Evolutionary conservation across 2,329 filamentous ascomycete species (phyloP).

Genomic region (Clathrospora elynae): DNA sequence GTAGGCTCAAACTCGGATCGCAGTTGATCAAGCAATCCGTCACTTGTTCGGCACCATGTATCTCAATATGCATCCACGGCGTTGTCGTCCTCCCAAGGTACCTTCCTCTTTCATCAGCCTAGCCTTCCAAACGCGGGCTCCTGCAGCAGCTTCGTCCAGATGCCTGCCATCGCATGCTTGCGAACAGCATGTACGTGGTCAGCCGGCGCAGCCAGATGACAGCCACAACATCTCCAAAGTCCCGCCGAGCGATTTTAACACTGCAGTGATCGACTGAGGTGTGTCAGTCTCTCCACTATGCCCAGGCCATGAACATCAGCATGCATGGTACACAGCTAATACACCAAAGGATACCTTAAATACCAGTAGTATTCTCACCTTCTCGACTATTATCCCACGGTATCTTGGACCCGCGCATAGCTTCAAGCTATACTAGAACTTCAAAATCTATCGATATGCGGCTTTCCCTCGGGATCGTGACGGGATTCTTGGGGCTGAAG

Average conservation of each 20-base stretch:
- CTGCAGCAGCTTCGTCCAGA: background rate
- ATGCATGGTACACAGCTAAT: conserved; percentile 23
- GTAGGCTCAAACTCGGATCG: conserved; percentile 20
- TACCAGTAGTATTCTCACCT: conserved; percentile 15
- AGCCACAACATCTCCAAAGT: conserved; percentile 1
- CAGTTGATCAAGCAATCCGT: conserved; percentile 13
- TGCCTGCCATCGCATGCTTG: conserved; percentile 3
- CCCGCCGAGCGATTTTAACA: conserved; percentile 5
- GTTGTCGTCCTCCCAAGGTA: conserved; percentile 21
- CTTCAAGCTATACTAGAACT: background rate
- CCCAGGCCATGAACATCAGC: conserved; percentile 22
- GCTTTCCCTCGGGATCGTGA: conserved; percentile 17
- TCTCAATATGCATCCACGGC: conserved; percentile 18
- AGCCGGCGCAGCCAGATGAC: conserved; percentile 17
- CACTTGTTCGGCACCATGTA: conserved; percentile 21
- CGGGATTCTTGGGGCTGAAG: conserved; percentile 16
- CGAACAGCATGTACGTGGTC: conserved; percentile 9
- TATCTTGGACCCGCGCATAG: background rate
- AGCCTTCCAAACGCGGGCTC: conserved; percentile 3
- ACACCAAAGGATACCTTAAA: conserved; percentile 27
- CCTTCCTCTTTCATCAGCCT: background rate
- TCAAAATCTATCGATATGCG: conserved; percentile 22
- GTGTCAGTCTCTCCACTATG: conserved; percentile 38
- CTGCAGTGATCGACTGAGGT: conserved; percentile 31
- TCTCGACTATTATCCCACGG: background rate